Percentiles rank a stretch among this genome's conserved stretches.
Evolutionary conservation across 1,284 basidiomycete species (phyloP).

Genomic region (Trametes versicolor): DNA sequence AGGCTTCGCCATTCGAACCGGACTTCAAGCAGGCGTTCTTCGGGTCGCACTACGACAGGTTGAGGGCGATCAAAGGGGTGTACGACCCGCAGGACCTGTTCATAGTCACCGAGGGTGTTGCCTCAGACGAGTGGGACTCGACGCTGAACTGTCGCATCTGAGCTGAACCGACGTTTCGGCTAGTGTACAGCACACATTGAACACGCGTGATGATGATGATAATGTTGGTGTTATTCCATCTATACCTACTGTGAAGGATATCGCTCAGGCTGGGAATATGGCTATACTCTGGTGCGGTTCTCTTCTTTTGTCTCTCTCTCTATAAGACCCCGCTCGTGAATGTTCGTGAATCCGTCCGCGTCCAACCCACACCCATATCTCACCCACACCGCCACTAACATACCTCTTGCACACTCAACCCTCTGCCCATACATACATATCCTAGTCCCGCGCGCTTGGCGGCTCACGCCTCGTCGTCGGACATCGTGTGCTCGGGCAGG

Average conservation of each 20-base stretch:
- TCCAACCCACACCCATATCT: neutral
- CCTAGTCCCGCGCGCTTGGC: too few species aligned
- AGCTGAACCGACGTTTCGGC: neutral
- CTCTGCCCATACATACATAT: neutral
- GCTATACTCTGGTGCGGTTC: slow-evolving; percentile 9
- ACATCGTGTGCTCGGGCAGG: slow-evolving; percentile 49
- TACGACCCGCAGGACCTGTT: slow-evolving; percentile 58
- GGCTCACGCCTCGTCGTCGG: slow-evolving; percentile 24
- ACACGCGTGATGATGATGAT: neutral
- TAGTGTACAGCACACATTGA: neutral
- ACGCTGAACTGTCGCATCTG: slow-evolving; percentile 37
- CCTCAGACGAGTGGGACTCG: slow-evolving; percentile 51
- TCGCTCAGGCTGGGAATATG: slow-evolving; percentile 14
- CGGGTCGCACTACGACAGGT: slow-evolving; percentile 51
- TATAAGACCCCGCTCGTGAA: slow-evolving; percentile 10
- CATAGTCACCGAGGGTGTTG: slow-evolving; percentile 54
- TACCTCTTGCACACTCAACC: too few species aligned
- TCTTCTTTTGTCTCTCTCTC: slow-evolving; percentile 17
- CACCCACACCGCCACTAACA: too few species aligned
- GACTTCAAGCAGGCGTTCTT: slow-evolving; percentile 54
- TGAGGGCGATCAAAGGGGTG: slow-evolving; percentile 53
- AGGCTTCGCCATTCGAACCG: slow-evolving; percentile 53
- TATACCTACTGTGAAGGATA: slow-evolving; percentile 7
- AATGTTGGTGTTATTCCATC: slow-evolving; percentile 1
- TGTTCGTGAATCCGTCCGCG: slow-evolving; percentile 10